Conservation (phyloP, 441 rosid species). For the Erodium moschatum region DNA sequence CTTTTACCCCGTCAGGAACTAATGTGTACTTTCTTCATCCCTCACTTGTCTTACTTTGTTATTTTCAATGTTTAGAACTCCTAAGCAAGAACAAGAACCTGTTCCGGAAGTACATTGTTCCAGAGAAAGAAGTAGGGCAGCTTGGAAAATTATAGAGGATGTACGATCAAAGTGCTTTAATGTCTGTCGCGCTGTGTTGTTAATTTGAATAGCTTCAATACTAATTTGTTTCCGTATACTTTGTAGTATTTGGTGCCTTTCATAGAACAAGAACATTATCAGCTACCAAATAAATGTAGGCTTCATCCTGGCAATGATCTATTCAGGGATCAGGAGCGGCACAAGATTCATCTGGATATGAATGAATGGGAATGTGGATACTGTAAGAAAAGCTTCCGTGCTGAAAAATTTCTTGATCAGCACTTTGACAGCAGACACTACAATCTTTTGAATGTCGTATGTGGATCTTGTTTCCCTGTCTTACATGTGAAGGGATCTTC, state of each 20-base stretch:
- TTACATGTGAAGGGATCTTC: slow-evolving; percentile 2
- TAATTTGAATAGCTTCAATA: slow-evolving; percentile 9
- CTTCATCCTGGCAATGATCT: slow-evolving; percentile 77
- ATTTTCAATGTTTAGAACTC: slow-evolving; percentile 28
- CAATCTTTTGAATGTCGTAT: slow-evolving; percentile 74
- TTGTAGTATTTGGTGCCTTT: slow-evolving; percentile 79
- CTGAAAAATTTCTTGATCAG: slow-evolving; percentile 76
- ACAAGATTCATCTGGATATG: slow-evolving; percentile 66
- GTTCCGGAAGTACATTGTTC: slow-evolving; percentile 73
- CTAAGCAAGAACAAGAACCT: slow-evolving; percentile 32
- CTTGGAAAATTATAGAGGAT: slow-evolving; percentile 73
- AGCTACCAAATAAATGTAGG: slow-evolving; percentile 54
- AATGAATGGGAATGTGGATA: slow-evolving; percentile 89
- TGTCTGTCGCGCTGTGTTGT: slow-evolving; percentile 3
- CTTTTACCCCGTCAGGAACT: too few relatives aligned
- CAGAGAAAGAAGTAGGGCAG: slow-evolving; percentile 77
- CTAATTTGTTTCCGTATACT: slow-evolving; percentile 13
- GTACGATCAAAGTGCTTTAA: slow-evolving; percentile 26
- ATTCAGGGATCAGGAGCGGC: slow-evolving; percentile 81
- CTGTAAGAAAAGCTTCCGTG: slow-evolving; percentile 84
- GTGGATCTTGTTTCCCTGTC: slow-evolving; percentile 29
- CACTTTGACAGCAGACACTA: slow-evolving; percentile 70
- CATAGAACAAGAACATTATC: slow-evolving; percentile 59
- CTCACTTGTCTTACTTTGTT: not conserved
- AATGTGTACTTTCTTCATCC: too few relatives aligned